Evolutionary conservation across 306 rosid genomes (phyloP).

Genomic region (Vigna radiata): DNA sequence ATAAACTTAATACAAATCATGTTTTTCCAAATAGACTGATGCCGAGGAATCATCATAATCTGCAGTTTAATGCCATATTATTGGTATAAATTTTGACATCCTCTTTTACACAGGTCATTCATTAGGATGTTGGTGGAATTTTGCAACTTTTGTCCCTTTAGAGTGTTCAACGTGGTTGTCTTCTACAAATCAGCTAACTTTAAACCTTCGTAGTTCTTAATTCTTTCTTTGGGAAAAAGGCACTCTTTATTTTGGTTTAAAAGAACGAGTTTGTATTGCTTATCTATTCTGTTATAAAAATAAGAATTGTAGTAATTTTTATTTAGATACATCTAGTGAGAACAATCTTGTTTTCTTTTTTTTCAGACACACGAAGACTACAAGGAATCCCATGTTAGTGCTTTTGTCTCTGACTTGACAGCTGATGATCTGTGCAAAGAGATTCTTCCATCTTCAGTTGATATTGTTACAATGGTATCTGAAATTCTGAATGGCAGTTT

Average conservation of each 20-base stretch:
- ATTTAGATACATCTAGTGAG: constrained; percentile 27
- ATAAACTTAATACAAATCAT: constrained; percentile 8
- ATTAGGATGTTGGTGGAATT: constrained; percentile 13
- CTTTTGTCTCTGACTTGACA: constrained; percentile 91
- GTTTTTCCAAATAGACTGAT: constrained; percentile 20
- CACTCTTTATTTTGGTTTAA: constrained; percentile 10
- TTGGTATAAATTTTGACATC: constrained; percentile 7
- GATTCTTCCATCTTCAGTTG: constrained; percentile 76
- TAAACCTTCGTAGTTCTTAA: constrained; percentile 18
- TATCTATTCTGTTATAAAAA: constrained; percentile 12
- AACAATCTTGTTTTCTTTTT: constrained; percentile 34
- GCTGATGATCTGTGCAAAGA: constrained; percentile 75
- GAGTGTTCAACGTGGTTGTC: constrained; percentile 8
- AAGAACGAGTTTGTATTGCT: constrained; percentile 33
- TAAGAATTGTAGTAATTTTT: neutral
- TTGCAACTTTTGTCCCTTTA: constrained; percentile 25
- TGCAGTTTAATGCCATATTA: constrained; percentile 9
- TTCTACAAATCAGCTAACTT: constrained; percentile 19
- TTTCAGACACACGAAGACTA: constrained; percentile 79
- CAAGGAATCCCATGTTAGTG: constrained; percentile 68
- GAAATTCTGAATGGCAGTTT: constrained; percentile 35
- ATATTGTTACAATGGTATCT: constrained; percentile 89
- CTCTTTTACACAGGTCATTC: constrained; percentile 13
- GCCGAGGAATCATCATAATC: constrained; percentile 12
- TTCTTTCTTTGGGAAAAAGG: constrained; percentile 8